Evolutionary conservation across 306 rosid species (phyloP).

Genomic region (Biancaea sappan): DNA sequence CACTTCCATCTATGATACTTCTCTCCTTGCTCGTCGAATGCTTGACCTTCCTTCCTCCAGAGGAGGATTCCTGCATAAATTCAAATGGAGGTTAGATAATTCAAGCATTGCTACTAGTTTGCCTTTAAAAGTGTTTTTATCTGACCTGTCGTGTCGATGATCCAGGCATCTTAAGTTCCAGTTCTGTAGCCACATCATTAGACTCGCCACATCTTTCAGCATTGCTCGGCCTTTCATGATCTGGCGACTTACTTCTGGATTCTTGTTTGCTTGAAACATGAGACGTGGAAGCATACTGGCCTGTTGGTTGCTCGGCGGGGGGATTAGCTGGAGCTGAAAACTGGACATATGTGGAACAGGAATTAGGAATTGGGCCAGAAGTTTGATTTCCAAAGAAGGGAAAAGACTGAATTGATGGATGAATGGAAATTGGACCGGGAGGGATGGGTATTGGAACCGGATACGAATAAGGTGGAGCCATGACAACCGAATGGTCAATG

Average conservation of each 20-base stretch:
- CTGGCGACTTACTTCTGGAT: slow-evolving; percentile 54
- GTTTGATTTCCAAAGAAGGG: slow-evolving; percentile 74
- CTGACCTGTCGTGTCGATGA: slow-evolving; percentile 75
- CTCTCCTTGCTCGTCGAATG: slow-evolving; percentile 63
- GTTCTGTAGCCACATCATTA: slow-evolving; percentile 85
- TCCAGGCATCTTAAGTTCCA: slow-evolving; percentile 96
- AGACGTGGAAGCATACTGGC: slow-evolving; percentile 55
- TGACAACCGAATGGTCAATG: slow-evolving; percentile 71
- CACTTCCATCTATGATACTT: slow-evolving; percentile 53
- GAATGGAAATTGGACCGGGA: slow-evolving; percentile 62
- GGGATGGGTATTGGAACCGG: slow-evolving; percentile 70
- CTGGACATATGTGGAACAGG: slow-evolving; percentile 67
- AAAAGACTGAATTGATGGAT: slow-evolving; percentile 72
- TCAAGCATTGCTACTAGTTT: slow-evolving; percentile 5
- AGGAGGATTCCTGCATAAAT: slow-evolving; percentile 57
- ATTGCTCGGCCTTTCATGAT: slow-evolving; percentile 47
- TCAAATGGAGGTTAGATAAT: slow-evolving; percentile 10
- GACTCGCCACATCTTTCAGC: slow-evolving; percentile 61
- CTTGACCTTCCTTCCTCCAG: slow-evolving; percentile 64
- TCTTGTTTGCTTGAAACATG: slow-evolving; percentile 58
- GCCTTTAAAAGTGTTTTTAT: slow-evolving; percentile 20
- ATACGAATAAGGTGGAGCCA: slow-evolving; percentile 76
- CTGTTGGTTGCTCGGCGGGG: slow-evolving; percentile 53
- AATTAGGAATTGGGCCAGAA: slow-evolving; percentile 60
- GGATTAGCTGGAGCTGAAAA: slow-evolving; percentile 61